Conservation (phyloP, 1,284 basidiomycete species). For the Rhodotorula sp. region DNA sequence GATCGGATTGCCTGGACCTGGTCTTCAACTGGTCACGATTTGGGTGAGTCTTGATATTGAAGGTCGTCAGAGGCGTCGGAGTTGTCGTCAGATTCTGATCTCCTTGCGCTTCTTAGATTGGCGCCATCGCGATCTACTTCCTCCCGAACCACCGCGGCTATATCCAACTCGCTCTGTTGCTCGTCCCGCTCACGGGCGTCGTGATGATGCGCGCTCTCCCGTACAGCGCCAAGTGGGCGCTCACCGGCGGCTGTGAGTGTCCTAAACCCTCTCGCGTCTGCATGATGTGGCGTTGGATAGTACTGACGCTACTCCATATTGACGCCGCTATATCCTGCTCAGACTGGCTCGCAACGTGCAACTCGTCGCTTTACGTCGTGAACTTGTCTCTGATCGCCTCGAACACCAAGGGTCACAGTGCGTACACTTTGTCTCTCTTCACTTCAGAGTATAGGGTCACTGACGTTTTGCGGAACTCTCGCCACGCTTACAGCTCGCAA, state of each 20-base stretch:
- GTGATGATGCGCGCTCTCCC: conserved; percentile 6
- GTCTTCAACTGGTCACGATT: conserved; percentile 6
- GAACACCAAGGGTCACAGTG: conserved; percentile 26
- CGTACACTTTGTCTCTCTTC: neutral
- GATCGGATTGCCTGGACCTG: neutral
- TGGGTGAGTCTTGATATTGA: neutral
- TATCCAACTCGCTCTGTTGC: conserved; percentile 8
- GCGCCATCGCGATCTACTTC: neutral
- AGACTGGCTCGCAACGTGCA: conserved; percentile 27
- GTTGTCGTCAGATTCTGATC: neutral
- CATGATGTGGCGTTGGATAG: too few relatives aligned
- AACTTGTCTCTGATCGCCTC: conserved; percentile 21
- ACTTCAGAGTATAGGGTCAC: too few relatives aligned
- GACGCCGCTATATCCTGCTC: too few relatives aligned
- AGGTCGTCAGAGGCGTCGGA: too few relatives aligned
- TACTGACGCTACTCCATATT: neutral
- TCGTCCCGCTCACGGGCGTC: conserved; percentile 16
- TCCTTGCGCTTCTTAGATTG: neutral
- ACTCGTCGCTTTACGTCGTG: conserved; percentile 20
- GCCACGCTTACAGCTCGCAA: conserved; percentile 10
- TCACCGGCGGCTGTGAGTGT: neutral
- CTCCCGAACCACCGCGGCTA: conserved; percentile 10
- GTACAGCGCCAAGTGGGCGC: neutral
- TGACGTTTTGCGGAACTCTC: neutral
- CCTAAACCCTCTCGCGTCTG: neutral